These are phyloP conservation scores for Aspergillus piperis DNA, from an alignment of 2,329 filamentous ascomycete species.

Conservation along the genomic window DNA sequence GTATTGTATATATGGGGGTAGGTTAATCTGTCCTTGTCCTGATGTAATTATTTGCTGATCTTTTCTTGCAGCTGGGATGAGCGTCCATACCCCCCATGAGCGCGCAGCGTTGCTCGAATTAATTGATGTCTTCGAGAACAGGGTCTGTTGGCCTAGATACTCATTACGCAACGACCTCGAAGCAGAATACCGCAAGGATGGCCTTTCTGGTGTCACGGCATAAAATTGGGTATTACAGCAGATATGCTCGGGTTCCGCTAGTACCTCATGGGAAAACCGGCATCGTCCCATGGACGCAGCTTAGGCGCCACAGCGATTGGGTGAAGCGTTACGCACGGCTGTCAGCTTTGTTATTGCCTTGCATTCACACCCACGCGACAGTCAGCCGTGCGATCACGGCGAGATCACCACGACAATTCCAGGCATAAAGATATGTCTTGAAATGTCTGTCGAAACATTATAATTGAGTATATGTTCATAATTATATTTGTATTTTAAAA, in stretches of 20 bases:
- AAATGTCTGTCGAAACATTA: no score
- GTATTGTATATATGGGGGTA: conserved; percentile 32
- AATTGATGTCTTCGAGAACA: conserved; percentile 23
- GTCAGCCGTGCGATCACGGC: no score
- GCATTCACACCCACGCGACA: no score
- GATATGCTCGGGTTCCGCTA: no score
- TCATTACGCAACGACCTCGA: conserved; percentile 29
- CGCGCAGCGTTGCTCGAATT: conserved; percentile 25
- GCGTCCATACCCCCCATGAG: conserved; percentile 27
- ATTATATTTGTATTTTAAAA: no score
- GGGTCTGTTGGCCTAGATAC: conserved; percentile 25
- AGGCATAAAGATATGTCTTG: no score
- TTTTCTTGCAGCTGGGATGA: conserved; percentile 24
- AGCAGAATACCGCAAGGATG: conserved; percentile 27
- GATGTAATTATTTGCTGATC: not conserved
- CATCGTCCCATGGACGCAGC: not conserved
- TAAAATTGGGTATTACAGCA: not conserved
- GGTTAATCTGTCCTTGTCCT: not conserved
- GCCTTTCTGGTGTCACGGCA: conserved; percentile 16
- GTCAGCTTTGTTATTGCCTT: no score
- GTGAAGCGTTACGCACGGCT: no score
- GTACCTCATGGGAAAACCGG: no score
- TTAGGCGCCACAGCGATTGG: no score
- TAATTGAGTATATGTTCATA: no score
- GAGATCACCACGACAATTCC: no score